phyloP scores from a whole-genome alignment of 257 asterid species.

The Lycium barbarum region DNA sequence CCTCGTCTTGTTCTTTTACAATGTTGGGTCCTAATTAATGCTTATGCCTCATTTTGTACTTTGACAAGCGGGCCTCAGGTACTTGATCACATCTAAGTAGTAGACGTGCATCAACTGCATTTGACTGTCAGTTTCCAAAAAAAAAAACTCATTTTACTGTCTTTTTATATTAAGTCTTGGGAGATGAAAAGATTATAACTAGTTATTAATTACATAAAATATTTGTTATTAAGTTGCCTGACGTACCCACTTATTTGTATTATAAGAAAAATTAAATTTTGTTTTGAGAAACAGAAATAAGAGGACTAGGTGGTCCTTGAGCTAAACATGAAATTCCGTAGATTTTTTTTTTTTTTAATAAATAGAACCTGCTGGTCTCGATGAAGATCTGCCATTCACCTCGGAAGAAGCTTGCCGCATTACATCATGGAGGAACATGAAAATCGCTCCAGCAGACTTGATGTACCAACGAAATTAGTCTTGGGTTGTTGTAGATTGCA shows the following conservation, averaged over 20 bases:
- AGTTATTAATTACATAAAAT: background rate
- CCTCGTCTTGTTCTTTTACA: background rate
- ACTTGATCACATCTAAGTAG: constrained; percentile 3
- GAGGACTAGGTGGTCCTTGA: background rate
- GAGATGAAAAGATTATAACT: no score
- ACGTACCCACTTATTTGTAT: background rate
- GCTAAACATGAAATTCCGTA: background rate
- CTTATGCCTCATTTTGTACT: background rate
- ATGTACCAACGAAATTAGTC: background rate
- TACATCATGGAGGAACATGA: background rate
- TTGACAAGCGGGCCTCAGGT: background rate
- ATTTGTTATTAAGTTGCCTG: background rate
- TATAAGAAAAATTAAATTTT: background rate
- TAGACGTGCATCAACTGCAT: background rate
- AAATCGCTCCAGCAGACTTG: background rate
- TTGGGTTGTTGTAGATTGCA: background rate
- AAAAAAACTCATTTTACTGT: background rate
- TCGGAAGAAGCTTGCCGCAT: background rate
- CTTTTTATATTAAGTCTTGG: no score
- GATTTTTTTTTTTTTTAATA: no score
- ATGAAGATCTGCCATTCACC: background rate
- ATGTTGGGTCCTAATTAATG: background rate
- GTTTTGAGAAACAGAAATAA: background rate
- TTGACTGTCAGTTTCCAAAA: background rate
- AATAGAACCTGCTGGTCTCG: background rate